Evolutionary conservation across 2,329 filamentous ascomycete species (phyloP), one percentile per base, ranked within the genome.

Genomic region (Fusarium marasasianum): DNA sequence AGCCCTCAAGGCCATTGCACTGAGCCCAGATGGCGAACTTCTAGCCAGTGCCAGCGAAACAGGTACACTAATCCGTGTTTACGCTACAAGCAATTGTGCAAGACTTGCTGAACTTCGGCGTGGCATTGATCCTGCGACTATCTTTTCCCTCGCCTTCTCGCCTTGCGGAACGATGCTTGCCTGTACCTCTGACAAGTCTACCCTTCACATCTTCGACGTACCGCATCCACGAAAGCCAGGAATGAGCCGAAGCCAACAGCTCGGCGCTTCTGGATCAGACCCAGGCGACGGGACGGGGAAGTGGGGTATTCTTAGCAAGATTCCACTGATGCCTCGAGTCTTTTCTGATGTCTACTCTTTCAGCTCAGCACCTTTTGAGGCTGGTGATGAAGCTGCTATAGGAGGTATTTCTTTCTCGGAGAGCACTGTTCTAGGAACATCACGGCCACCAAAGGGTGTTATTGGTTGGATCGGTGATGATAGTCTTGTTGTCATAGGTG

Each of bases 181-280:
- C 33, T 96, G 95, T 71, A 98, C 96, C 2, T 98, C 95, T 3
- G 96, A 99, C 86, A 99, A 98, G 83, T 95, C 94, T 11, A 99
- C 95, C 1, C 87, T 99, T 17, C 96, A 99, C 82, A 89, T 99
- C 43, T 99, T 98, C 80, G 95, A 98, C 79, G 87, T 98, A 2
- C 92, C 92, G 8, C 88, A 89, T 67, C 84, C 86, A 14, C 86
- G 85, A 57, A 84, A 83, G 71, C 81, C 82, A 8, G 76, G 80
- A 12, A 75, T 79, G 37, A 79, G 78, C 48, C 79, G 80, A 68
- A 80, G 78, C 65, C 78, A 81, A 67, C 73, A 82, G 31, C 68
- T 79, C 8, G 69, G 76, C 11, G 56, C 66, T 40, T 66, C 77
- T 8, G 78, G 77, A 10, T 72, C 72, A 26, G 84, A 85, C 33